A percentile compares a stretch with the other conserved stretches of the same genome.
Conservation (phyloP, 75 land plant genomes). For the Adiantum capillusveneris region DNA sequence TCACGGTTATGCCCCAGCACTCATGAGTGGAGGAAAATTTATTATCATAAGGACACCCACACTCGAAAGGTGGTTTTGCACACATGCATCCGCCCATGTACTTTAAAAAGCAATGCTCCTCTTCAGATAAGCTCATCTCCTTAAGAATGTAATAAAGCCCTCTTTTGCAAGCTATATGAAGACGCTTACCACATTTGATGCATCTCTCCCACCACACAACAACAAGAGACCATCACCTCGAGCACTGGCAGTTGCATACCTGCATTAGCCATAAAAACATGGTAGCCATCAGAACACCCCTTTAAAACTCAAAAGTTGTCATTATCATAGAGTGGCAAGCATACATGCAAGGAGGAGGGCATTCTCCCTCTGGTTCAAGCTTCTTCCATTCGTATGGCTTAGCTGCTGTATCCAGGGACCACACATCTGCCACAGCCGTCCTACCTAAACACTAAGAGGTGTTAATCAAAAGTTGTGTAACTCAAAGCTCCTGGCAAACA, state of each 20-base stretch:
- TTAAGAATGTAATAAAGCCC: background rate
- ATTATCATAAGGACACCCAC: too few species aligned
- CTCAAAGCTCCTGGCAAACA: background rate
- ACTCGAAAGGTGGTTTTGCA: too few species aligned
- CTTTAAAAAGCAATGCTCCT: too few species aligned
- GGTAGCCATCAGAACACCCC: background rate
- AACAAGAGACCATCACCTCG: slow-evolving; percentile 95
- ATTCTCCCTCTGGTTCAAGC: slow-evolving; percentile 55
- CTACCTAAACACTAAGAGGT: slow-evolving; percentile 21
- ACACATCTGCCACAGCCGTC: slow-evolving; percentile 43
- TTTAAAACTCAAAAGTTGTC: too few species aligned
- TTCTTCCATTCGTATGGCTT: slow-evolving; percentile 51
- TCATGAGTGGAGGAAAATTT: too few species aligned
- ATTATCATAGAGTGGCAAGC: background rate
- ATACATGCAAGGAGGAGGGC: slow-evolving; percentile 58
- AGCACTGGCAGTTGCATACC: slow-evolving; percentile 99
- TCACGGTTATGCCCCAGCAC: too few species aligned
- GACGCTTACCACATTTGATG: slow-evolving; percentile 52
- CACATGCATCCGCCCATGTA: too few species aligned
- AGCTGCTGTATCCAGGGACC: slow-evolving; percentile 51
- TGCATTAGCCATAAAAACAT: slow-evolving; percentile 6
- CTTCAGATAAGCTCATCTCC: background rate
- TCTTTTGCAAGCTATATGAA: background rate
- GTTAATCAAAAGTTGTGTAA: too few species aligned
- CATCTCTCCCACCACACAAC: slow-evolving; percentile 97